These are phyloP conservation scores for Pinus tabuliformis DNA, from an alignment of 75 land plant genomes.

Conservation along the genomic window DNA sequence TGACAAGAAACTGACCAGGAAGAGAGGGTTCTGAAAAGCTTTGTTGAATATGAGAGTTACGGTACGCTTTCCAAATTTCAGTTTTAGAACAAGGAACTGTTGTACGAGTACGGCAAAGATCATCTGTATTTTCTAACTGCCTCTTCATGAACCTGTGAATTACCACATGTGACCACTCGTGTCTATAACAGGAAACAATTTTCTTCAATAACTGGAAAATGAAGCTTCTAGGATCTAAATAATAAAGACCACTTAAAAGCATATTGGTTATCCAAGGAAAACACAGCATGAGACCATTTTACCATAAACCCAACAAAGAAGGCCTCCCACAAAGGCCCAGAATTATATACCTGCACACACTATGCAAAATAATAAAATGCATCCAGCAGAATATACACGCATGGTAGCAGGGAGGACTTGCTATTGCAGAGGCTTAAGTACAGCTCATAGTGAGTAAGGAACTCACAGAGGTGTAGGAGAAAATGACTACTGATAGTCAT, in stretches of 20 bases:
- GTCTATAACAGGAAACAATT: slow-evolving; percentile 8
- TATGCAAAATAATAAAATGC: too few relatives aligned
- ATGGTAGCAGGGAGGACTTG: too few relatives aligned
- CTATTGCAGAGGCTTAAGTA: too few relatives aligned
- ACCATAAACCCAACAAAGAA: too few relatives aligned
- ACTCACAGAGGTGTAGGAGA: too few relatives aligned
- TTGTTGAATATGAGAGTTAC: slow-evolving; percentile 14
- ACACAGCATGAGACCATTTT: too few relatives aligned
- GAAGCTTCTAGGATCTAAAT: not conserved
- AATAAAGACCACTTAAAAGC: not conserved
- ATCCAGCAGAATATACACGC: too few relatives aligned
- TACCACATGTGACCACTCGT: not conserved
- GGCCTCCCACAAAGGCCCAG: too few relatives aligned
- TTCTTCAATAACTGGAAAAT: not conserved
- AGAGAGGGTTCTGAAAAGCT: slow-evolving; percentile 32
- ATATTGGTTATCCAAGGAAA: not conserved
- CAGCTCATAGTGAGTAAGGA: too few relatives aligned
- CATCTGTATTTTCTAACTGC: slow-evolving; percentile 32
- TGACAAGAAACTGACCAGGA: slow-evolving; percentile 25
- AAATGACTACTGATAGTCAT: too few relatives aligned
- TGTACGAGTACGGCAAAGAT: slow-evolving; percentile 31
- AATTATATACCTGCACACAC: too few relatives aligned
- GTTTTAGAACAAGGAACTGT: slow-evolving; percentile 29
- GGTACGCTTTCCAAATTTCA: slow-evolving; percentile 29
- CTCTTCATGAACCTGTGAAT: slow-evolving; percentile 37